Percentiles rank a stretch among this genome's conserved stretches.
Conservation (phyloP, 148 eudicot genomes). For the Rhododendron molle region DNA sequence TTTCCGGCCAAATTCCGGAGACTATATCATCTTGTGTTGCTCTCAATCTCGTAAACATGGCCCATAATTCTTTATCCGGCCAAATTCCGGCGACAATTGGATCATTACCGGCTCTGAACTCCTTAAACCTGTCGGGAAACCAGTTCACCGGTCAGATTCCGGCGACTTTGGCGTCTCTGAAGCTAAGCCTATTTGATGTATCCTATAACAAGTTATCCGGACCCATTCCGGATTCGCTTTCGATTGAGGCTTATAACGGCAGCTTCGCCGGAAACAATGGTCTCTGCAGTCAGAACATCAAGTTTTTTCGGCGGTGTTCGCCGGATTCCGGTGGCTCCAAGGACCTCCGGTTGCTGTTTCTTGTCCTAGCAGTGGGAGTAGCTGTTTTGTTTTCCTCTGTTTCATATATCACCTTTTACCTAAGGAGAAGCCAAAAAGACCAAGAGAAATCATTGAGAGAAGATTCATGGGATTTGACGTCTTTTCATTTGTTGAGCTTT, state of each 20-base stretch:
- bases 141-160: slow-evolving; percentile 61
- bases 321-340: slow-evolving; percentile 22
- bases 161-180: slow-evolving; percentile 39
- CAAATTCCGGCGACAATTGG: slow-evolving; percentile 53
- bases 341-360: slow-evolving; percentile 29
- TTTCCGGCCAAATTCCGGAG: slow-evolving; percentile 55
- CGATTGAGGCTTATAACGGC: slow-evolving; percentile 41
- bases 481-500: slow-evolving; percentile 66
- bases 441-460: slow-evolving; percentile 45
- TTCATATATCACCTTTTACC: slow-evolving; percentile 28
- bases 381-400: slow-evolving; percentile 26
- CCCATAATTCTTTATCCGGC: slow-evolving; percentile 53
- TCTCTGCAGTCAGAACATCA: slow-evolving; percentile 54
- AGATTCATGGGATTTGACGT: slow-evolving; percentile 72
- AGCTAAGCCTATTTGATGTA: slow-evolving; percentile 63
- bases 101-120: slow-evolving; percentile 45
- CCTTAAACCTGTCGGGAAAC: slow-evolving; percentile 60
- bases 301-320: slow-evolving; percentile 41
- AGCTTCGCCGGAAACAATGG: slow-evolving; percentile 61
- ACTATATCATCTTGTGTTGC: slow-evolving; percentile 46
- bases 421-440: slow-evolving; percentile 33
- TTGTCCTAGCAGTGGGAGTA: slow-evolving; percentile 39
- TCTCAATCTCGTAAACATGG: slow-evolving; percentile 55
- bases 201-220: slow-evolving; percentile 62
- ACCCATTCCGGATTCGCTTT: slow-evolving; percentile 50